A percentile compares a stretch with the other conserved stretches of the same genome.
Evolutionary conservation across 176 grass and related monocot genomes (phyloP).

Genomic region (Musa troglodytarum): DNA sequence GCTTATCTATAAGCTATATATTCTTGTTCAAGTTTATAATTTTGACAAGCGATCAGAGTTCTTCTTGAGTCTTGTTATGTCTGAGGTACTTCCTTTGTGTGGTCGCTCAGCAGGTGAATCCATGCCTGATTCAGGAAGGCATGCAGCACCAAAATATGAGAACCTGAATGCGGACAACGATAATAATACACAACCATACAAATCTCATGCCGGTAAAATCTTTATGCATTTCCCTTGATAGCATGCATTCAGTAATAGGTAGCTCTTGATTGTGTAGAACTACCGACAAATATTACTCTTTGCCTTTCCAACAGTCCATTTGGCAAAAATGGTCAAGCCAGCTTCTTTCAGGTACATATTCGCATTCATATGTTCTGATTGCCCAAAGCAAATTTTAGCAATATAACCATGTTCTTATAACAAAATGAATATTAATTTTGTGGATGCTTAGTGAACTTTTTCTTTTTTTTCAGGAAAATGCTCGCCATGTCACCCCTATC

Average conservation of each 20-base stretch:
- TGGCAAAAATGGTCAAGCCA: constrained; percentile 41
- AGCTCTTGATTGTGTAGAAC: background rate
- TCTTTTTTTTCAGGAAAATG: constrained; percentile 47
- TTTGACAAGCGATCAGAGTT: no score
- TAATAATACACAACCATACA: constrained; percentile 29
- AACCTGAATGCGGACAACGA: constrained; percentile 14
- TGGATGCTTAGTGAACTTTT: background rate
- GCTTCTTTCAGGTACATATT: constrained; percentile 59
- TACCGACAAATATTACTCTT: background rate
- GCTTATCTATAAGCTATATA: no score
- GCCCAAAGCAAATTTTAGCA: background rate
- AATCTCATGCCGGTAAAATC: constrained; percentile 19
- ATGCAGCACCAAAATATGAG: constrained; percentile 53
- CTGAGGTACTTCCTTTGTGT: background rate
- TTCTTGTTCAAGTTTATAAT: no score
- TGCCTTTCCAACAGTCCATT: constrained; percentile 15
- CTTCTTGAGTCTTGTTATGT: background rate
- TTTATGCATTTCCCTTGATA: background rate
- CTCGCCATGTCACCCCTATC: constrained; percentile 42
- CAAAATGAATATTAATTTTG: constrained; percentile 1
- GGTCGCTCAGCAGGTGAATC: constrained; percentile 28
- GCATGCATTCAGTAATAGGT: background rate
- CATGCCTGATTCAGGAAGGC: constrained; percentile 34
- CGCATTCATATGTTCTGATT: background rate
- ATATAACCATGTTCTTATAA: no score